Evolutionary conservation across 2,329 filamentous ascomycete species (phyloP).

Genomic region (Westerdykella sp.): DNA sequence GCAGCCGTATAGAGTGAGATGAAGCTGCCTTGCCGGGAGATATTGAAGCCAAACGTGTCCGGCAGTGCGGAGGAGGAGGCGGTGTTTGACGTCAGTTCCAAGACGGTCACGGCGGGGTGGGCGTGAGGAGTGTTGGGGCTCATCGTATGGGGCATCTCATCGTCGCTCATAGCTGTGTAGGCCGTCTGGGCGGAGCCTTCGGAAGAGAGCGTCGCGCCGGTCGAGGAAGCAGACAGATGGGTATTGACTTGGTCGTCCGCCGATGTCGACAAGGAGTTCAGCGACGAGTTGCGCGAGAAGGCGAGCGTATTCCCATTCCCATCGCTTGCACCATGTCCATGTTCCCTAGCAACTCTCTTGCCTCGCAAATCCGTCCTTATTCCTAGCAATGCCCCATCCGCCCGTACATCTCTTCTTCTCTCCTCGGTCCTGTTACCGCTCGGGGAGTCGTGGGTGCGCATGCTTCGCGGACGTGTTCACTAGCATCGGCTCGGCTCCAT

Average conservation of each 20-base stretch:
- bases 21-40: slow-evolving; percentile 33
- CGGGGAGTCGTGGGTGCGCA: no score
- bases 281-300: slow-evolving; percentile 14
- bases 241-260: slow-evolving; percentile 16
- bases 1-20: slow-evolving; percentile 34
- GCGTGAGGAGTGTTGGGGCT: slow-evolving; percentile 21
- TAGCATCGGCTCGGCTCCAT: no score
- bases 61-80: slow-evolving; percentile 36
- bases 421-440: no score
- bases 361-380: no score
- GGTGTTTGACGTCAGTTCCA: slow-evolving; percentile 35
- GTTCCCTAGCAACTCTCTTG: no score
- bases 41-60: slow-evolving; percentile 33
- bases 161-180: slow-evolving; percentile 31
- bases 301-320: neutral
- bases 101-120: slow-evolving; percentile 28
- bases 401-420: no score
- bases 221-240: slow-evolving; percentile 28
- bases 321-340: no score
- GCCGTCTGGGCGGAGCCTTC: slow-evolving; percentile 27
- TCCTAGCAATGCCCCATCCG: no score
- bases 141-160: slow-evolving; percentile 15
- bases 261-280: slow-evolving; percentile 15
- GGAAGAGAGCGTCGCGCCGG: slow-evolving; percentile 23
- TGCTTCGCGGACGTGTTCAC: no score